Evolutionary conservation across 768 basidiomycete species (phyloP).

Genomic region (Phlebiopsis gigantea): DNA sequence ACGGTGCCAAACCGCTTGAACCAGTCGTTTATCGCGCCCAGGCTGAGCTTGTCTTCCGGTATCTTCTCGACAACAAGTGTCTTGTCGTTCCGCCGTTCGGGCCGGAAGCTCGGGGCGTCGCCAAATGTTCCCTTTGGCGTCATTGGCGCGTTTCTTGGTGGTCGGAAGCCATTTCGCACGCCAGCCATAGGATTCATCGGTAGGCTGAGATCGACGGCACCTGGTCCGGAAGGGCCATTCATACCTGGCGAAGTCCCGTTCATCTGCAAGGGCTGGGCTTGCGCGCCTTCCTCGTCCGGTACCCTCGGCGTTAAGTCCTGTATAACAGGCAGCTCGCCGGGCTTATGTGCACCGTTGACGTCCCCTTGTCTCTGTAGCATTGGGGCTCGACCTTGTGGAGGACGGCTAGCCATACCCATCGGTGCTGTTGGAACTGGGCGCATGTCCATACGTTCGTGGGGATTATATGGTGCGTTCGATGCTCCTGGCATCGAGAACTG

Average conservation of each 20-base stretch:
- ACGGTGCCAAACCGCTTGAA: conserved; percentile 92
- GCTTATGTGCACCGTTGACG: conserved; percentile 32
- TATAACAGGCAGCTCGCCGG: conserved; percentile 78
- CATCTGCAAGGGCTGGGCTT: neutral
- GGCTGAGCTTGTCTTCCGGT: conserved; percentile 73
- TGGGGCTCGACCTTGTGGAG: conserved; percentile 46
- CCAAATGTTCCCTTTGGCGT: conserved; percentile 58
- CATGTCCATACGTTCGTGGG: conserved; percentile 81
- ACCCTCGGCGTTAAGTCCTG: conserved; percentile 71
- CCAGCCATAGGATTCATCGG: conserved; percentile 19
- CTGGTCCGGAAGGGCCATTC: conserved; percentile 13
- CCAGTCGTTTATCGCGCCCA: conserved; percentile 78
- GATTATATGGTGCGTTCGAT: conserved; percentile 57
- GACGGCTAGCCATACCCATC: conserved; percentile 24
- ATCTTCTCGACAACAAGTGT: conserved; percentile 94
- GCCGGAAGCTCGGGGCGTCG: conserved; percentile 59
- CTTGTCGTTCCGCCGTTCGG: conserved; percentile 64
- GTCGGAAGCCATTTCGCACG: conserved; percentile 18
- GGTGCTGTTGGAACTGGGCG: conserved; percentile 38
- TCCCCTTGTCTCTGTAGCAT: conserved; percentile 55
- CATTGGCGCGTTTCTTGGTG: conserved; percentile 32
- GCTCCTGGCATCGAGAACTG: conserved; percentile 46
- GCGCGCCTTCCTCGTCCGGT: conserved; percentile 28
- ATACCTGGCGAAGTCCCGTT: conserved; percentile 2
- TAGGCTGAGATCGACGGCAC: conserved; percentile 27